These are phyloP conservation scores for Onygenales sp. DNA, from an alignment of 2,329 filamentous ascomycete species.

Conservation along the genomic window DNA sequence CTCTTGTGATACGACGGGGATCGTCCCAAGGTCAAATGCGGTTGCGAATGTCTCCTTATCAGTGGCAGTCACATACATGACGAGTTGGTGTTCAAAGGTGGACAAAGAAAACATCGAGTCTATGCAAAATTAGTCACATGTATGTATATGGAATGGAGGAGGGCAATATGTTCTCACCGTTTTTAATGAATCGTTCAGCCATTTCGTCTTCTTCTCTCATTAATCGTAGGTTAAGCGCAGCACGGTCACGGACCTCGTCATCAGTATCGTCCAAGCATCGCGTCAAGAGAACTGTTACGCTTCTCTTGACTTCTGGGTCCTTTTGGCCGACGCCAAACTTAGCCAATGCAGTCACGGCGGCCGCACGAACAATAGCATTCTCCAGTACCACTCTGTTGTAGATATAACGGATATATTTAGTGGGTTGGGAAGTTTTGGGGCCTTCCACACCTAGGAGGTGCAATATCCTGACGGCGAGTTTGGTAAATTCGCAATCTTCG, in stretches of 20 bases:
- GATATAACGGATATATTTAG: slow-evolving; percentile 98
- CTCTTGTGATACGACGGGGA: slow-evolving; percentile 89
- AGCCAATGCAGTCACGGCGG: slow-evolving; percentile 87
- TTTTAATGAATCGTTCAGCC: slow-evolving; percentile 82
- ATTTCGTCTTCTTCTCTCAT: slow-evolving; percentile 88
- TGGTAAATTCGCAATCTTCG: slow-evolving; percentile 98
- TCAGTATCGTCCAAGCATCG: slow-evolving; percentile 94
- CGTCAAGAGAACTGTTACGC: slow-evolving; percentile 83
- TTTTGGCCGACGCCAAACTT: slow-evolving; percentile 97
- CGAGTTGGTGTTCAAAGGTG: slow-evolving; percentile 91
- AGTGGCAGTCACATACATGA: slow-evolving; percentile 92
- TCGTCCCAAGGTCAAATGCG: slow-evolving; percentile 82
- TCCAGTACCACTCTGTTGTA: slow-evolving; percentile 97
- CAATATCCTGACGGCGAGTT: slow-evolving; percentile 87
- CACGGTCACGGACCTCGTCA: slow-evolving; percentile 93
- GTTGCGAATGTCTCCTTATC: slow-evolving; percentile 74
- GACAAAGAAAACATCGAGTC: slow-evolving; percentile 93
- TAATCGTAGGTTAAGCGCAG: slow-evolving; percentile 79
- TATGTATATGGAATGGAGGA: not conserved
- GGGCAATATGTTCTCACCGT: slow-evolving; percentile 50
- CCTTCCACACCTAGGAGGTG: slow-evolving; percentile 91
- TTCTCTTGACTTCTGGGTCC: slow-evolving; percentile 92
- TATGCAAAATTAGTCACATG: slow-evolving; percentile 24
- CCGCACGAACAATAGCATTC: slow-evolving; percentile 90
- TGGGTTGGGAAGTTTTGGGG: slow-evolving; percentile 88